Conservation (phyloP, 2,329 filamentous ascomycete genomes). For the Pseudogymnoascus pannorum region DNA sequence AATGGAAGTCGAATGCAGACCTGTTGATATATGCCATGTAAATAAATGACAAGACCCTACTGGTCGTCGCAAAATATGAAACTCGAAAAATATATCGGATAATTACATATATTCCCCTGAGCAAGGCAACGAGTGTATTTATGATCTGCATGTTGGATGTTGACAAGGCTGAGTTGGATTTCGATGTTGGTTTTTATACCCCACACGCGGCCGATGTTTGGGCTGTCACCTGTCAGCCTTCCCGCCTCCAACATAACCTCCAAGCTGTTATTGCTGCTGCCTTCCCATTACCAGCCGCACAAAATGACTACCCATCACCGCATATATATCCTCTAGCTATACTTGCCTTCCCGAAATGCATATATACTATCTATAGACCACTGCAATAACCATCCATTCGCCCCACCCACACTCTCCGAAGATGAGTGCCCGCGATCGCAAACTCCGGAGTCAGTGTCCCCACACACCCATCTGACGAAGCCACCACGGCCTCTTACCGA, state of each 20-base stretch:
- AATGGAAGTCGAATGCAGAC: neutral
- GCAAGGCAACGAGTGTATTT: neutral
- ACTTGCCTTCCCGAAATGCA: neutral
- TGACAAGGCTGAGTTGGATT: neutral
- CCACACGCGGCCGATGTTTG: neutral
- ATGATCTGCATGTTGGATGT: neutral
- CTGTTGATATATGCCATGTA: slow-evolving; percentile 1
- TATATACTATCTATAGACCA: neutral
- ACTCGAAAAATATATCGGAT: neutral
- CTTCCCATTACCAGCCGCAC: neutral
- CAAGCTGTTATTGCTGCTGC: neutral
- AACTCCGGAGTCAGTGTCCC: neutral
- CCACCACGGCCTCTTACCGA: neutral
- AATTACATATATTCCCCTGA: neutral
- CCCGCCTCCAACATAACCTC: neutral
- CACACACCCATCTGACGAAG: neutral
- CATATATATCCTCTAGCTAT: neutral
- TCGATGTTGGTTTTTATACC: neutral
- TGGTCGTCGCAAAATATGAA: neutral
- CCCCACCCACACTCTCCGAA: neutral
- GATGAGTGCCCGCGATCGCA: neutral
- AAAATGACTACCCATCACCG: neutral
- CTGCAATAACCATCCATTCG: neutral
- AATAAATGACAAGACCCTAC: neutral
- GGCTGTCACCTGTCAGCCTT: neutral